Evolutionary conservation across 2,329 filamentous ascomycete species (phyloP).

Genomic region (Nannizziopsis barbatae): DNA sequence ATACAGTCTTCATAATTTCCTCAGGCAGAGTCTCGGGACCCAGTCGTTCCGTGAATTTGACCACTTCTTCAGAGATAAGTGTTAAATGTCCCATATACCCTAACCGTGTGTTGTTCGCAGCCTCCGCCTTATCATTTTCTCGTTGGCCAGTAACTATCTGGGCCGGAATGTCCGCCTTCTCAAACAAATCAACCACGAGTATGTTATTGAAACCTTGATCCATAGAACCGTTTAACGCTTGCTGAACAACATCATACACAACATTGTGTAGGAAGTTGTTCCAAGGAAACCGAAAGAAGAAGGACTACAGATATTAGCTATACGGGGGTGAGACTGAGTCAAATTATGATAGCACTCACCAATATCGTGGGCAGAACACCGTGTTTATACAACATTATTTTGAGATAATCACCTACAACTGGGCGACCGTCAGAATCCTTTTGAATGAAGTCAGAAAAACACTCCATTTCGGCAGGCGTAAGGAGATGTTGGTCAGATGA

Average conservation of each 20-base stretch:
- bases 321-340: slow-evolving; percentile 11
- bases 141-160: slow-evolving; percentile 85
- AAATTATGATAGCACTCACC: slow-evolving; percentile 44
- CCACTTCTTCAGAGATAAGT: slow-evolving; percentile 92
- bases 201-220: slow-evolving; percentile 86
- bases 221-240: slow-evolving; percentile 98
- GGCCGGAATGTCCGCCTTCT: slow-evolving; percentile 76
- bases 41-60: slow-evolving; percentile 94
- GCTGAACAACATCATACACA: slow-evolving; percentile 96
- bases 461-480: slow-evolving; percentile 2
- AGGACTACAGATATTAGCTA: slow-evolving; percentile 49
- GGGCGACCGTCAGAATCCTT: slow-evolving; percentile 53
- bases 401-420: slow-evolving; percentile 87
- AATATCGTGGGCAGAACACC: slow-evolving; percentile 90
- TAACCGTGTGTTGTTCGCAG: slow-evolving; percentile 73
- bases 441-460: slow-evolving; percentile 38
- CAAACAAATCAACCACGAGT: slow-evolving; percentile 84
- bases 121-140: slow-evolving; percentile 74
- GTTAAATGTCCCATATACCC: slow-evolving; percentile 98
- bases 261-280: slow-evolving; percentile 99
- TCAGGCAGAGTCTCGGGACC: slow-evolving; percentile 78
- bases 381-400: slow-evolving; percentile 93
- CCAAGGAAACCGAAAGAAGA: slow-evolving; percentile 98
- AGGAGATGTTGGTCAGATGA: slow-evolving; percentile 8
- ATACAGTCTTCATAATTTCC: slow-evolving; percentile 73